Percentiles rank a stretch among this genome's conserved stretches.
phyloP scores from a whole-genome alignment of 306 rosid species.

The Oemleria cerasiformis region DNA sequence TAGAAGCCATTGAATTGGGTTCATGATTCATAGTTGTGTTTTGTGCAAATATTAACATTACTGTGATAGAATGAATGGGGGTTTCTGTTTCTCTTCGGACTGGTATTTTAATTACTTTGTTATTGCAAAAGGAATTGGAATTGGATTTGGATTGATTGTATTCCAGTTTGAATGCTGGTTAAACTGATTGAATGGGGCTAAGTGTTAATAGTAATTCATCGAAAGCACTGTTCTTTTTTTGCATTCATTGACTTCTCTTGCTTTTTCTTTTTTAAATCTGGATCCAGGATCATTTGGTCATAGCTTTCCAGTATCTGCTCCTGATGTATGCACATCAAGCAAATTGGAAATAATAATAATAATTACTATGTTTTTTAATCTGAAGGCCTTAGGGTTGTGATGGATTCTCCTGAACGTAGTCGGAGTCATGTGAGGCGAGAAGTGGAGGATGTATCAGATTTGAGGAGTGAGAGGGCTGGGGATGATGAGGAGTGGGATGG shows the following conservation, averaged over 20 bases:
- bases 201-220: neutral
- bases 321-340: conserved; percentile 1
- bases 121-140: neutral
- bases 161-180: neutral
- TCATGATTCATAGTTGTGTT: neutral
- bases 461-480: conserved; percentile 55
- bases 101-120: neutral
- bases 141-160: neutral
- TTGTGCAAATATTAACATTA: neutral
- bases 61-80: neutral
- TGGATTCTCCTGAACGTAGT: conserved; percentile 60
- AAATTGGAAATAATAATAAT: neutral
- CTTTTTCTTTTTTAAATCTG: neutral
- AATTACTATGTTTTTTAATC: neutral
- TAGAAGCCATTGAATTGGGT: neutral
- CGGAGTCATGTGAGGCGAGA: conserved; percentile 45
- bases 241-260: neutral
- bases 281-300: conserved; percentile 4
- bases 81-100: neutral
- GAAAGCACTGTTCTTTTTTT: neutral
- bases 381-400: conserved; percentile 14
- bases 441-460: conserved; percentile 44
- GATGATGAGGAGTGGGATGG: conserved; percentile 78
- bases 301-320: neutral
- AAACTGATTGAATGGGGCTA: neutral